phyloP scores from a whole-genome alignment of 805 yeast species.

The Barnettozyma sp. region DNA sequence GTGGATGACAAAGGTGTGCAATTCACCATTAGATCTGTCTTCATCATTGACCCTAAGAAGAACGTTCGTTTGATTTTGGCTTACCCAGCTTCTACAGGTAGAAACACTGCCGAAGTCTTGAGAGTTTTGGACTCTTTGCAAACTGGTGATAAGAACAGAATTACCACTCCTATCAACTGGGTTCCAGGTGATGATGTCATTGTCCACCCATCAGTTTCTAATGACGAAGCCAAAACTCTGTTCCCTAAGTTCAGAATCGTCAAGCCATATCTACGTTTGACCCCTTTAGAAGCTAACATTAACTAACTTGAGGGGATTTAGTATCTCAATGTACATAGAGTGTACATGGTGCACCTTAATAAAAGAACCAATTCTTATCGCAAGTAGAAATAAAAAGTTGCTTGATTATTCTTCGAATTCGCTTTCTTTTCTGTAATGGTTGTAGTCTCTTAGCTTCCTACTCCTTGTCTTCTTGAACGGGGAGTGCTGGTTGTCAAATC shows the following conservation, averaged over 20 bases:
- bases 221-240: conserved; percentile 50
- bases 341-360: too few species aligned
- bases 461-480: too few species aligned
- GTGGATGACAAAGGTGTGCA: conserved; percentile 58
- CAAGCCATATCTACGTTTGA: conserved; percentile 59
- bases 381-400: too few species aligned
- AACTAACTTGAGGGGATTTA: background rate
- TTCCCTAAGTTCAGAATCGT: conserved; percentile 56
- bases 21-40: conserved; percentile 64
- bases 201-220: conserved; percentile 57
- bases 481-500: too few species aligned
- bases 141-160: conserved; percentile 50
- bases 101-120: conserved; percentile 70
- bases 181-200: conserved; percentile 67
- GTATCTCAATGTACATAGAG: conserved; percentile 4
- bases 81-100: conserved; percentile 69
- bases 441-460: too few species aligned
- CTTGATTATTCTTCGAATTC: too few species aligned
- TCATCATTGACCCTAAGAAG: conserved; percentile 62
- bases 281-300: conserved; percentile 27
- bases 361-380: too few species aligned
- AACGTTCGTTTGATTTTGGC: conserved; percentile 55
- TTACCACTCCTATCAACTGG: conserved; percentile 72
- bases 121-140: conserved; percentile 67
- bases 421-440: too few species aligned